Evolutionary conservation across 23 red algal species (phyloP), one percentile per base, ranked within the genome.

Genomic region (Chondrus crispus): DNA sequence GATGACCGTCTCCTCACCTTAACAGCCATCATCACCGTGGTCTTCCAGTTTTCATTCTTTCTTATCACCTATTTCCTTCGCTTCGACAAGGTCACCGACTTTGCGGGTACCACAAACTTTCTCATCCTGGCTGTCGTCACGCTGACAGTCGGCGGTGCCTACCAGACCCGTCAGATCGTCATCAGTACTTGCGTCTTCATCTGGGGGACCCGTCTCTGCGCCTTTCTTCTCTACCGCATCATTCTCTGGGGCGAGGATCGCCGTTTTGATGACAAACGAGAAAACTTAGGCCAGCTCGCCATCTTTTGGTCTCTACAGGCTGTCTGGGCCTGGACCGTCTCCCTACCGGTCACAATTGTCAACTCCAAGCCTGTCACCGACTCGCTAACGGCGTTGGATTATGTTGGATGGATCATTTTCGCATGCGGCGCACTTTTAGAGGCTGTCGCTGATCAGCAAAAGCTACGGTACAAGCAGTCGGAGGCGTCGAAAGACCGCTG

Each of bases 1-100:
- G 95, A 96, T 71, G 78, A 85, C 33, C 76, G 77, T 30, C 63
- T 88, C 30, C 52, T 96, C 55, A 83, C 89, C 36, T 43, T 96
- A 5, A 96, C 95, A 44, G 80, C 83, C 30, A 74, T 96, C 48
- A 62, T 96, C 16, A 89, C 88, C 5, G 29, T 92, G 13, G 90
- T 72, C 4, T 99, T 87, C n/a, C 94, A 99, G 62, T 79, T 99
- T 20, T 14, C 90, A 0, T 96, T 96, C 79, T 96, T 96, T 87
- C 49, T 91, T 24, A 49, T 95, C 8, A 93, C 97, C 32, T 93
- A 80, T 35, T 30, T 81, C 52, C 53, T 96, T n/a, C 50, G 88
- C 39, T 94, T 96, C 44, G 97, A 99, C 92, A 99, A 99, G 74
- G 28, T 99, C 35, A 96, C 94, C 9, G 97, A 99, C 54, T 94